These are phyloP conservation scores for Coprinopsis sp. DNA, from an alignment of 768 basidiomycete species.

Conservation along the genomic window DNA sequence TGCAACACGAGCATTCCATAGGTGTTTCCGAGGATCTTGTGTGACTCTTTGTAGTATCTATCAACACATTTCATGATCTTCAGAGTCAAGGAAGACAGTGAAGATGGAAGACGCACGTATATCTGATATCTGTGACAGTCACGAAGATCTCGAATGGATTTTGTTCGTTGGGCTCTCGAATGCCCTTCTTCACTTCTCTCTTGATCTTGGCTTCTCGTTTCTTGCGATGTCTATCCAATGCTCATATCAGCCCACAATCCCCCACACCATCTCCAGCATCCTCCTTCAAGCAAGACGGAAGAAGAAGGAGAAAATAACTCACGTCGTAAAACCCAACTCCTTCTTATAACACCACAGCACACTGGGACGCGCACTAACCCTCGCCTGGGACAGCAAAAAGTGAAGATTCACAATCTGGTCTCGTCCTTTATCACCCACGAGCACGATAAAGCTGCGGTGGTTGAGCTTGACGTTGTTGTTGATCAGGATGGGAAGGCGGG, in stretches of 20 bases:
- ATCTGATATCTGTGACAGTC: slow-evolving; percentile 97
- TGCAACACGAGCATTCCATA: slow-evolving; percentile 97
- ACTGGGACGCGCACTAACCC: slow-evolving; percentile 82
- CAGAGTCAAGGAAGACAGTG: background rate
- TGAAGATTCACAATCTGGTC: slow-evolving; percentile 97
- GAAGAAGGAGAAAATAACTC: slow-evolving; percentile 16
- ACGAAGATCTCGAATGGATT: slow-evolving; percentile 98
- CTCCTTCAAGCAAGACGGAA: slow-evolving; percentile 1
- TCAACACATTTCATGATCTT: too few species aligned
- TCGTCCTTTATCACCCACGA: slow-evolving; percentile 90
- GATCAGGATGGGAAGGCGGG: slow-evolving; percentile 88
- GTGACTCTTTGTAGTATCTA: slow-evolving; percentile 95
- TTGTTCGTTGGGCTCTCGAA: slow-evolving; percentile 91
- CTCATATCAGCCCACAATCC: too few species aligned
- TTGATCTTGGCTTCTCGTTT: slow-evolving; percentile 97
- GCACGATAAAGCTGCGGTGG: slow-evolving; percentile 91
- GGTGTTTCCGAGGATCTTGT: slow-evolving; percentile 95
- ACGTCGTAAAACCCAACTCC: slow-evolving; percentile 94
- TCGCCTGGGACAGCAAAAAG: slow-evolving; percentile 87
- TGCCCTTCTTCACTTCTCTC: slow-evolving; percentile 89
- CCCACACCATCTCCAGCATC: too few species aligned
- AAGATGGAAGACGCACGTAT: slow-evolving; percentile 59
- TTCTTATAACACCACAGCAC: slow-evolving; percentile 99
- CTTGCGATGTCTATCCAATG: slow-evolving; percentile 67
- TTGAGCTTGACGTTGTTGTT: slow-evolving; percentile 91